A percentile compares a stretch with the other conserved stretches of the same genome.
Conservation (phyloP, 2,329 filamentous ascomycete species). For the Venturia nashicola region DNA sequence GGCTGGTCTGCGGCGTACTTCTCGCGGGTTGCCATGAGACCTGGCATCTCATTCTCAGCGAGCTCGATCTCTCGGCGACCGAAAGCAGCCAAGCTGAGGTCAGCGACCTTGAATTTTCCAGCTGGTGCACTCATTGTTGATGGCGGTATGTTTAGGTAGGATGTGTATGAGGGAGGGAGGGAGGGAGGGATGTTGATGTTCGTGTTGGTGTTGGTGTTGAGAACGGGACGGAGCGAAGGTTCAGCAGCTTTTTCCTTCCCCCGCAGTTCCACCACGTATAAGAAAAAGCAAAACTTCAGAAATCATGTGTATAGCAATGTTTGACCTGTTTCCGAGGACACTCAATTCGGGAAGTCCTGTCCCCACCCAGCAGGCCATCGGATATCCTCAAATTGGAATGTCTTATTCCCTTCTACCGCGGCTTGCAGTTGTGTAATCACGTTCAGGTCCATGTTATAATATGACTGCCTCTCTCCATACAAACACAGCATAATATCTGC, state of each 20-base stretch:
- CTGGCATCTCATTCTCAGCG: slow-evolving; percentile 88
- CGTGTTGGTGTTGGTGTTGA: neutral
- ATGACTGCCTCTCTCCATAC: neutral
- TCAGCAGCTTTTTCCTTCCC: neutral
- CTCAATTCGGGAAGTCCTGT: neutral
- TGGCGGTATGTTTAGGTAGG: neutral
- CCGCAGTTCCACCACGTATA: neutral
- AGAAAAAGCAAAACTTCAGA: too few relatives aligned
- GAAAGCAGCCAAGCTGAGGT: slow-evolving; percentile 93
- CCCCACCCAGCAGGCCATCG: neutral
- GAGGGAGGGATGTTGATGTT: neutral
- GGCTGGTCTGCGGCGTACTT: slow-evolving; percentile 94
- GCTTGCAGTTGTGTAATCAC: neutral
- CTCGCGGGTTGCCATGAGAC: slow-evolving; percentile 85
- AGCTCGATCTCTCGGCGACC: slow-evolving; percentile 97
- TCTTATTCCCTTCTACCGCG: neutral
- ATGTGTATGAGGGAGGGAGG: neutral
- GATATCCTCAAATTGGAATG: neutral
- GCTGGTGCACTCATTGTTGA: slow-evolving; percentile 65
- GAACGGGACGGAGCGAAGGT: neutral
- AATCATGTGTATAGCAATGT: too few relatives aligned
- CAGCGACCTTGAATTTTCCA: slow-evolving; percentile 94
- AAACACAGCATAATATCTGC: neutral
- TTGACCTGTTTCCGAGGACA: neutral
- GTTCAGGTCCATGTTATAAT: neutral